Evolutionary conservation across 352 stramenopile genomes (phyloP).

Genomic region (Phytopythium litorale): DNA sequence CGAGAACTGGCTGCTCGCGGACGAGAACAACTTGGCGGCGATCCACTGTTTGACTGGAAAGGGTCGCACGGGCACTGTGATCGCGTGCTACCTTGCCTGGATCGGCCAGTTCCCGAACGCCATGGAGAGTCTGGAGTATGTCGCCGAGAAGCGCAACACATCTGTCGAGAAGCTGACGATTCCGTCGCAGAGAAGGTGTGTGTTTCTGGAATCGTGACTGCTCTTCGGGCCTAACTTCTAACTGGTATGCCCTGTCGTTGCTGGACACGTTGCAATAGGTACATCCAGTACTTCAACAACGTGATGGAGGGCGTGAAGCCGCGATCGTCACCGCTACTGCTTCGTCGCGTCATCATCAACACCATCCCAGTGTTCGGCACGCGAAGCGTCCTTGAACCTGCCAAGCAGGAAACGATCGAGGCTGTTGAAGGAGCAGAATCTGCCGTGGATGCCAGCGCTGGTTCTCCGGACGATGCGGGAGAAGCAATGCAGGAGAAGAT

Average conservation of each 20-base stretch:
- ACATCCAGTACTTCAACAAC: constrained; percentile 98
- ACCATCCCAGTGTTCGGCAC: constrained; percentile 87
- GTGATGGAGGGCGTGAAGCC: constrained; percentile 96
- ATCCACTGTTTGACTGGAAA: constrained; percentile 97
- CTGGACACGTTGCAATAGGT: constrained; percentile 39
- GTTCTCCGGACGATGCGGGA: constrained; percentile 18
- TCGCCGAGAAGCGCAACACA: constrained; percentile 85
- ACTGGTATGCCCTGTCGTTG: not conserved
- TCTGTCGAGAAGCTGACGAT: constrained; percentile 94
- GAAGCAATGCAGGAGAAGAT: constrained; percentile 58
- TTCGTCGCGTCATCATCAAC: constrained; percentile 97
- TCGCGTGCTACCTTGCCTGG: constrained; percentile 97
- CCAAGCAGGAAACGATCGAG: constrained; percentile 41
- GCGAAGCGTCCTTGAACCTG: constrained; percentile 49
- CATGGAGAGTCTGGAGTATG: constrained; percentile 92
- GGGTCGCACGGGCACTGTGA: constrained; percentile 92
- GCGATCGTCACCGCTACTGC: constrained; percentile 89
- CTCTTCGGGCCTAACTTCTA: not conserved
- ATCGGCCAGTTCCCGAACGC: constrained; percentile 90
- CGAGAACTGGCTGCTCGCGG: constrained; percentile 96
- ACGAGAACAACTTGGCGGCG: constrained; percentile 94
- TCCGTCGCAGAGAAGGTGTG: constrained; percentile 91
- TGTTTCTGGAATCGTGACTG: not conserved
- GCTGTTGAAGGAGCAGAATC: constrained; percentile 13
- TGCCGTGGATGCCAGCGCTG: constrained; percentile 1